phyloP scores from a whole-genome alignment of 257 asterid species.

The Nicotiana knightiana region DNA sequence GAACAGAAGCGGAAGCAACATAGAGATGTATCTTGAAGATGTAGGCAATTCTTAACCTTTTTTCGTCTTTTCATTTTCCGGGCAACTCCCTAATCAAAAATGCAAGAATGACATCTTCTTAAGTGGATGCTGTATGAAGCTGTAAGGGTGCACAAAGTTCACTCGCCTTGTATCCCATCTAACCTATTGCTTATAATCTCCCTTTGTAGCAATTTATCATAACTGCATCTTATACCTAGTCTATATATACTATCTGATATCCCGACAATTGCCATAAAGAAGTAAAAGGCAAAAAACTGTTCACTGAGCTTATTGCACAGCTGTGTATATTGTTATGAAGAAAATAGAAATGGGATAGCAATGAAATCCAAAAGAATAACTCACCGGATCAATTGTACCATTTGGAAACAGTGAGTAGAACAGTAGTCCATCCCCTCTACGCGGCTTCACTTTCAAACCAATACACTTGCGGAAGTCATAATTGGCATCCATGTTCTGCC shows the following conservation, averaged over 20 bases:
- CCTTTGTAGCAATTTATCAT: not conserved
- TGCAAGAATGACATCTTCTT: not conserved
- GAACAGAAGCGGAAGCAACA: not conserved
- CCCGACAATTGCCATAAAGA: not conserved
- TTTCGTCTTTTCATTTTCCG: not conserved
- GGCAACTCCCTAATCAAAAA: not conserved
- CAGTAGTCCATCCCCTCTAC: constrained; percentile 83
- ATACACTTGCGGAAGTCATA: constrained; percentile 59
- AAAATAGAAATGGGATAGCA: not conserved
- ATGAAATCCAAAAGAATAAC: constrained; percentile 13
- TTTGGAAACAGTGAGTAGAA: constrained; percentile 78
- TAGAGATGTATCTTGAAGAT: not conserved
- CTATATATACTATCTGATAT: not conserved
- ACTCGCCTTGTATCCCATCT: not conserved
- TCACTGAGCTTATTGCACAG: not conserved
- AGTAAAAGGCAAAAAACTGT: not conserved
- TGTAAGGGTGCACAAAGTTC: not conserved
- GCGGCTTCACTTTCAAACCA: constrained; percentile 91
- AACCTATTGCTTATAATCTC: not conserved
- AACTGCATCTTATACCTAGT: not conserved
- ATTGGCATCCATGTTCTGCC: constrained; percentile 58
- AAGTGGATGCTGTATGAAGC: not conserved
- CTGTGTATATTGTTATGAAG: not conserved
- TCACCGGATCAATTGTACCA: constrained; percentile 85
- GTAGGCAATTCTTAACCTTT: not conserved